A percentile compares a stretch with the other conserved stretches of the same genome.
phyloP scores from a whole-genome alignment of 202 grass and related monocot genomes.

The Zizania palustris region DNA sequence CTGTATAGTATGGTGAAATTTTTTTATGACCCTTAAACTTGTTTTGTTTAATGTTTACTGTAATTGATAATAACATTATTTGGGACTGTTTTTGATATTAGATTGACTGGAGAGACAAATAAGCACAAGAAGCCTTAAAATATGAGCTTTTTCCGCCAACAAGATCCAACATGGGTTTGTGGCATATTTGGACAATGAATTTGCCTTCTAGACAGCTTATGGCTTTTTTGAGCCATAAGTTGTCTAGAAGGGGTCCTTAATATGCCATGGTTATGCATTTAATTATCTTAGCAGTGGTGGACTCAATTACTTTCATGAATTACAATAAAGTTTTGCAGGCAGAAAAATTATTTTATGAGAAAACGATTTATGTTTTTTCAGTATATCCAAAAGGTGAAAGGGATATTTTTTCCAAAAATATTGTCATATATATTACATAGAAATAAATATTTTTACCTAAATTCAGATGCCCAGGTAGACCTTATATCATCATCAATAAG shows the following conservation, averaged over 20 bases:
- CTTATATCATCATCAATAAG: conserved; percentile 24
- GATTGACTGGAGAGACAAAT: too few relatives aligned
- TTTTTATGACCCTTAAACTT: too few relatives aligned
- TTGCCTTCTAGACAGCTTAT: too few relatives aligned
- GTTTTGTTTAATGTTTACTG: too few relatives aligned
- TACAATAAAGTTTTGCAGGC: not conserved
- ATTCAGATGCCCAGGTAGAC: conserved; percentile 27
- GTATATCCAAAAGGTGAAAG: not conserved
- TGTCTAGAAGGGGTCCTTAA: not conserved
- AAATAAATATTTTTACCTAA: conserved; percentile 32
- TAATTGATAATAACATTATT: too few relatives aligned
- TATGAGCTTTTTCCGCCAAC: too few relatives aligned
- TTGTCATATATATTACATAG: not conserved
- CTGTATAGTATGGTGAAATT: too few relatives aligned
- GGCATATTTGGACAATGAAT: too few relatives aligned
- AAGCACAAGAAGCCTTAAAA: too few relatives aligned
- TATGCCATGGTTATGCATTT: not conserved
- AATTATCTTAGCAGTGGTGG: conserved; percentile 9
- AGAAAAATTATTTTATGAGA: conserved; percentile 22
- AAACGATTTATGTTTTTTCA: not conserved
- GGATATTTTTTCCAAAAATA: not conserved
- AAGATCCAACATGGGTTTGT: too few relatives aligned
- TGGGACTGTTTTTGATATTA: too few relatives aligned
- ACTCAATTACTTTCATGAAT: conserved; percentile 13
- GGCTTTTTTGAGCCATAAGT: too few relatives aligned